Evolutionary conservation across 345 rosid species (phyloP), one percentile per base, ranked within the genome.

Genomic region (Alliaria petiolata): DNA sequence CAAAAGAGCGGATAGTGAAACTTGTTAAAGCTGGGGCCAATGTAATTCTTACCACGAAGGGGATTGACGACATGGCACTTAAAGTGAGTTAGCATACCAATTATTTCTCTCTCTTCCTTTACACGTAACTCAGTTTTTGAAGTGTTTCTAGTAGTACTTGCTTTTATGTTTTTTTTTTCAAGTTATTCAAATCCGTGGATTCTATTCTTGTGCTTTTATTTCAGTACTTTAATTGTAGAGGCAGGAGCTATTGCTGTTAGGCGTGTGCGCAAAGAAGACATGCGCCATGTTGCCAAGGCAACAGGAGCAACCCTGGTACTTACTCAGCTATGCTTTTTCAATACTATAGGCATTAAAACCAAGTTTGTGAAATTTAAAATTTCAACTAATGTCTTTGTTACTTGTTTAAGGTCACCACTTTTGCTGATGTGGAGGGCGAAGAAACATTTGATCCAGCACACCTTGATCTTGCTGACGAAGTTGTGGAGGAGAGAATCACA

Each of bases 401-500:
- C 31, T 38, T 40, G 39, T 36, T 78, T 58, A 75, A 95, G 99
- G 96, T 92, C 60, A 89, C 97, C 50, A 95, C 99, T 59, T 95
- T 95, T 81, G 98, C 97, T 67, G 99, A 95, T 70, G 92, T 90
- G 98, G 98, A 95, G 75, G 99, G 99, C 2, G 96, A 95, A 44
- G 99, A 92, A 78, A 95, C 99, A 55, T 95, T 85, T 76, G 99
- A 95, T 80, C 71, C 91, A 1, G 85, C 93, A 61, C 70, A 89
- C 62, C 88, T 89, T 47, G 99, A 97, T 46, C 61, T 62, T 70
- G 97, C 99, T 30, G 90, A 90, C 47, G 96, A 95, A 77, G 97
- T 95, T 74, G 89, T 86, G 34, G 98, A 95, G 80, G 99, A 95
- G 80, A 86, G 95, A 49, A 85, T 95, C 67, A 83, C 98, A n/a